phyloP scores from a whole-genome alignment of 768 basidiomycete genomes.

The Strobilomyces echinocephalus region DNA sequence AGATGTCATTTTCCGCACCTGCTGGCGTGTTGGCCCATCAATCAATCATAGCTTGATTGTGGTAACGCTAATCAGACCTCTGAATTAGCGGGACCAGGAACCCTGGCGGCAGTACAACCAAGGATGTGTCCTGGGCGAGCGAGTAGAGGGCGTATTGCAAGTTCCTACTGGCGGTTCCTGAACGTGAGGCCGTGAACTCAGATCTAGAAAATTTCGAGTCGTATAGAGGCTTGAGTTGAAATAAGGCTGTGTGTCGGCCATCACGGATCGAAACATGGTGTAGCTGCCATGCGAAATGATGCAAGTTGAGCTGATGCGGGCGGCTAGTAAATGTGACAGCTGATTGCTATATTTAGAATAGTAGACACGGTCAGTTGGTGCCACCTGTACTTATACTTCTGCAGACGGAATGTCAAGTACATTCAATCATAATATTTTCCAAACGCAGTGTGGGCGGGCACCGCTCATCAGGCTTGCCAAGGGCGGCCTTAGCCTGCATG shows the following conservation, averaged over 20 bases:
- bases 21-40: constrained; percentile 6
- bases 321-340: neutral
- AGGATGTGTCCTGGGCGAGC: neutral
- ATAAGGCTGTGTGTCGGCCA: neutral
- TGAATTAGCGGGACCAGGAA: neutral
- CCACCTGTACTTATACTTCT: too few relatives aligned
- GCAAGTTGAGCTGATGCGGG: neutral
- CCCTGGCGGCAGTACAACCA: neutral
- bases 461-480: too few relatives aligned
- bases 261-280: neutral
- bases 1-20: neutral
- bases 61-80: neutral
- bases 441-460: too few relatives aligned
- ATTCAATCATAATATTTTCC: neutral
- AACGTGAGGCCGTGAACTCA: neutral
- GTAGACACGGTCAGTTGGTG: too few relatives aligned
- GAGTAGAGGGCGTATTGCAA: neutral
- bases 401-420: neutral
- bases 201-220: neutral
- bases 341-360: neutral
- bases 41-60: constrained; percentile 1
- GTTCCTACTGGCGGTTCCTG: neutral
- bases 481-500: too few relatives aligned
- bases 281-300: neutral
- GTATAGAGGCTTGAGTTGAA: neutral